phyloP scores from a whole-genome alignment of 2,329 filamentous ascomycete species.

The Ilyonectria robusta region DNA sequence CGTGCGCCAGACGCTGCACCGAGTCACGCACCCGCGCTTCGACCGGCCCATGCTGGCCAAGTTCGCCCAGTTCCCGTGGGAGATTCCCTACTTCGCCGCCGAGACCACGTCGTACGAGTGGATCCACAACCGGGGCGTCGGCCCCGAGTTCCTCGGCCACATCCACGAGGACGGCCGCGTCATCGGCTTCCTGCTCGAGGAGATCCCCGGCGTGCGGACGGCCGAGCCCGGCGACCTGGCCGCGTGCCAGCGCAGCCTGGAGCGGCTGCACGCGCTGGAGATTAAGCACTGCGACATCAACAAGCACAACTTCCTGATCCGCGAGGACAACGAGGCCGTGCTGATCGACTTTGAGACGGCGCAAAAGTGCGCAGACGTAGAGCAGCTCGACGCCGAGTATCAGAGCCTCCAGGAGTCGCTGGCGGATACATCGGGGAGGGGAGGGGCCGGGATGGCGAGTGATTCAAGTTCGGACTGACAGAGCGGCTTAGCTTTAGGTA shows the following conservation, averaged over 20 bases:
- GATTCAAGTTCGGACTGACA: conserved; percentile 45
- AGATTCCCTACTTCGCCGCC: conserved; percentile 49
- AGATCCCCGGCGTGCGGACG: conserved; percentile 41
- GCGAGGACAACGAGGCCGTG: conserved; percentile 42
- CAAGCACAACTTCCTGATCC: conserved; percentile 53
- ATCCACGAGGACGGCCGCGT: conserved; percentile 50
- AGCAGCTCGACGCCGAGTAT: conserved; percentile 45
- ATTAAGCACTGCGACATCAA: conserved; percentile 54
- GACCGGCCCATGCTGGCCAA: conserved; percentile 43
- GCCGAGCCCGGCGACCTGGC: conserved; percentile 49
- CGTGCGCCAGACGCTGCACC: conserved; percentile 48
- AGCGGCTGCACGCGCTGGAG: conserved; percentile 48
- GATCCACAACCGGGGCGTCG: conserved; percentile 47
- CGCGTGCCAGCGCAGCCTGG: conserved; percentile 47
- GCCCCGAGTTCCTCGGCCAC: conserved; percentile 50
- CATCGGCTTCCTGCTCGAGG: conserved; percentile 49
- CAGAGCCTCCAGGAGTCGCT: conserved; percentile 38
- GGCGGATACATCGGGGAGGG: conserved; percentile 44
- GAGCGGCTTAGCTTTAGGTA: not conserved
- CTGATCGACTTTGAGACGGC: conserved; percentile 54
- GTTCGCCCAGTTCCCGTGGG: conserved; percentile 49
- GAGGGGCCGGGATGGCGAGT: conserved; percentile 45
- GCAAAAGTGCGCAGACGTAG: conserved; percentile 41
- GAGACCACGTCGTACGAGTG: conserved; percentile 51
- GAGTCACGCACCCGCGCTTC: conserved; percentile 44